Base-by-base conservation (phyloP, 345 rosid species). In the Arabis alpina region DNA sequence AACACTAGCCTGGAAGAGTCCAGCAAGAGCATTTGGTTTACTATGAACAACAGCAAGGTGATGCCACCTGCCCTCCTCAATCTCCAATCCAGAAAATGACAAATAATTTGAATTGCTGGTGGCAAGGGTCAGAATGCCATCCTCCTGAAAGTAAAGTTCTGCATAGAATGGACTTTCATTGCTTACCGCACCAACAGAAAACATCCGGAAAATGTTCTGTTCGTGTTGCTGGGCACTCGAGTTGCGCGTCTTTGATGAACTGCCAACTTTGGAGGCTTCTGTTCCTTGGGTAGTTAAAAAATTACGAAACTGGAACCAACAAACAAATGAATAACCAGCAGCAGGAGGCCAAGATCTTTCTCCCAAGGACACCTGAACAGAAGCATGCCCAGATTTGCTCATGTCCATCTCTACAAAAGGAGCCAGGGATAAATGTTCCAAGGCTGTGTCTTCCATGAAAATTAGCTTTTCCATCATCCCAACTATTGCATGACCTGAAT, bases 281-380 rank as follows among this genome's bases (percentile, higher is more conserved):
- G 86, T 92, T 61, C 77, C 78, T 62, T 84, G 96, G 54, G 85
- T 67, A 76, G 82, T 87, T 61, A 88, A 81, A 59, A 88, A 84
- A 68, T 92, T 85, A 39, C 72, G 88, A 72, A 87, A 90, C 85
- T 95, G 97, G 80, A 95, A 95, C 99, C 99, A 95, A 71, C 99
- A 92, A 66, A 81, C 91, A 81, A 95, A 95, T 55, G 99, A 95
- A 88, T 95, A 95, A 47, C 99, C 99, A 73, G 97, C 99, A 56
- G 98, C 97, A 78, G 98, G 99, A 73, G 99, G 99, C 99, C 99
- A 95, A 57, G 99, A 92, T 84, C 99, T 87, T 81, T 92, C 99
- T 73, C 99, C 99, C 28, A 95, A 79, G 68, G 99, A 90, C 57
- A 90, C 99, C 84, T 92, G 97, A 75, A 95, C 76, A 69, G 99